A percentile compares a stretch with the other conserved stretches of the same genome.
phyloP scores from a whole-genome alignment of 352 stramenopile genomes.

The Blastocystis sp. region DNA sequence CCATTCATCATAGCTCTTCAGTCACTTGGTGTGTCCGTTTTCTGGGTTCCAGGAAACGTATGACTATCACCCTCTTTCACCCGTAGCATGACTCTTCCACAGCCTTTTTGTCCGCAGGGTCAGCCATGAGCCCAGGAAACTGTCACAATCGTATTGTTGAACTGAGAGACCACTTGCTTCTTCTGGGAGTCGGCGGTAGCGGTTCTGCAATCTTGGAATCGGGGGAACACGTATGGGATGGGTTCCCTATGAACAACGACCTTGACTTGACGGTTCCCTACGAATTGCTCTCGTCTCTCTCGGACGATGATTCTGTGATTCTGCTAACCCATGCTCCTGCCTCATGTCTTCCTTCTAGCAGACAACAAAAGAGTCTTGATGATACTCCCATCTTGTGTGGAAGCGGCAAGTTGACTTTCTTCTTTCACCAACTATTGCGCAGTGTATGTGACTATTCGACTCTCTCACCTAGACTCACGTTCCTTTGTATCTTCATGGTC shows the following conservation, averaged over 20 bases:
- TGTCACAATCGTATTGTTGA: background rate
- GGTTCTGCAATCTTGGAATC: background rate
- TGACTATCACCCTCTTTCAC: background rate
- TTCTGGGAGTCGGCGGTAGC: conserved; percentile 17
- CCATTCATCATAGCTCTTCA: background rate
- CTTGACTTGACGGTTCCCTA: background rate
- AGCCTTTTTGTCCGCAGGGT: background rate
- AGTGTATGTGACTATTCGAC: background rate
- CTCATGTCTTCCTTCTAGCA: background rate
- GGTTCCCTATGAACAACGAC: background rate
- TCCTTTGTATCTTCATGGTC: conserved; percentile 16
- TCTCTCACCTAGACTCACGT: background rate
- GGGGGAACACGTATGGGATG: background rate
- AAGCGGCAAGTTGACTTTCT: background rate
- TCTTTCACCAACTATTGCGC: background rate
- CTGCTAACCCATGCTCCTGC: background rate
- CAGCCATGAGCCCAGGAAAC: background rate
- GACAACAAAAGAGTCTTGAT: background rate
- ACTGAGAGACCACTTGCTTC: background rate
- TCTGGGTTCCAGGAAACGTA: conserved; percentile 51
- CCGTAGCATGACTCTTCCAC: conserved; percentile 24
- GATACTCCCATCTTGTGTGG: background rate
- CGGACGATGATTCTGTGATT: conserved; percentile 27
- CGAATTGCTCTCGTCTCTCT: background rate
- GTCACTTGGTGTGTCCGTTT: background rate